phyloP scores from a whole-genome alignment of 305 asterid species.

The Caryopteris hybrid region DNA sequence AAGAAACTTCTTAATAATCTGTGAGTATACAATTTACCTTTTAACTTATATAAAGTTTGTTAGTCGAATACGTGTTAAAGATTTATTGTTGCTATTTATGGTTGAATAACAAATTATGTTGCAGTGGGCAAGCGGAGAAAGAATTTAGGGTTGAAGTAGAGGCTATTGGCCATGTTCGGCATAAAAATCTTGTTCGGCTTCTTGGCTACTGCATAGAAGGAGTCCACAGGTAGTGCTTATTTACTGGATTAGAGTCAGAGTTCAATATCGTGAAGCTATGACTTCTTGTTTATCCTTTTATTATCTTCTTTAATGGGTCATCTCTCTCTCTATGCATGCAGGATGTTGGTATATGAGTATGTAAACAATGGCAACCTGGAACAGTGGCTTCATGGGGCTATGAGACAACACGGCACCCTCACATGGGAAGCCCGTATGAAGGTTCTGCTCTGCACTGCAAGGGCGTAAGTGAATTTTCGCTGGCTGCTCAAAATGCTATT shows the following conservation, averaged over 20 bases:
- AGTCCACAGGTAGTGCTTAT: conserved; percentile 65
- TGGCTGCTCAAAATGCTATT: background rate
- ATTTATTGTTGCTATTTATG: conserved; percentile 4
- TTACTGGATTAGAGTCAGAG: background rate
- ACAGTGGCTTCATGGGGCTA: conserved; percentile 98
- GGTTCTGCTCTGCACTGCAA: conserved; percentile 95
- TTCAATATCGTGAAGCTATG: background rate
- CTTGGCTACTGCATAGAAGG: conserved; percentile 98
- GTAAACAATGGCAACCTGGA: conserved; percentile 93
- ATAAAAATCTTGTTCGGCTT: conserved; percentile 91
- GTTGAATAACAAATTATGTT: conserved; percentile 23
- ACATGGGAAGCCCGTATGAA: conserved; percentile 99
- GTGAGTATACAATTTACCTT: conserved; percentile 41
- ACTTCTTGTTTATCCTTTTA: too few species aligned
- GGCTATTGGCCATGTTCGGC: conserved; percentile 97
- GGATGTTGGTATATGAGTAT: conserved; percentile 96
- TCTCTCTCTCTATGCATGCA: conserved; percentile 24
- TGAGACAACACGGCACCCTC: conserved; percentile 79
- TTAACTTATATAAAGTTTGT: background rate
- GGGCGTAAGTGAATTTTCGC: conserved; percentile 65
- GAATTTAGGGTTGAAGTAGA: conserved; percentile 96
- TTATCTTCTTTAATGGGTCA: too few species aligned
- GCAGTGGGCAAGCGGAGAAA: conserved; percentile 95
- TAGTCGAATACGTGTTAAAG: background rate
- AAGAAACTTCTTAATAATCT: conserved; percentile 89